Evolutionary conservation across 2,329 filamentous ascomycete species (phyloP).

Genomic region (Stylonectria norvegica): DNA sequence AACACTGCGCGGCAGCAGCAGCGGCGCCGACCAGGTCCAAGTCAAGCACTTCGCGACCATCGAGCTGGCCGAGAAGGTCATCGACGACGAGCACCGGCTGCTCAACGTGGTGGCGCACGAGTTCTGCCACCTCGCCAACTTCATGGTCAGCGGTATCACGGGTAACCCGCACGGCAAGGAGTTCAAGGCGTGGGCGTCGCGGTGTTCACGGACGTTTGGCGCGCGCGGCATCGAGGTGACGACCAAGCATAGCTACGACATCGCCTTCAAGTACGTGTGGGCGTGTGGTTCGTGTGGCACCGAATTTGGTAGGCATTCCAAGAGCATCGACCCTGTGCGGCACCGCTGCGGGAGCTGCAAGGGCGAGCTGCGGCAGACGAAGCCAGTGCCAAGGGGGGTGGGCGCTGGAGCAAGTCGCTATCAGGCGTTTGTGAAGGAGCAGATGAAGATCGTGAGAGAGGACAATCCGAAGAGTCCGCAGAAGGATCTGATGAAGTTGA

Average conservation of each 20-base stretch:
- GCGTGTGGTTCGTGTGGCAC: conserved; percentile 64
- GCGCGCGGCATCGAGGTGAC: conserved; percentile 71
- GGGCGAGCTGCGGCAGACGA: conserved; percentile 67
- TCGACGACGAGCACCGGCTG: conserved; percentile 71
- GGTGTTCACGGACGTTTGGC: conserved; percentile 54
- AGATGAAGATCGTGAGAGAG: conserved; percentile 60
- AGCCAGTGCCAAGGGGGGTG: conserved; percentile 59
- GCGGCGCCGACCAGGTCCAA: no score
- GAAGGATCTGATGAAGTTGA: conserved; percentile 65
- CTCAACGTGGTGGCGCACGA: conserved; percentile 94
- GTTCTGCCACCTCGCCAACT: conserved; percentile 91
- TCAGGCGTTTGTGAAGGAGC: conserved; percentile 58
- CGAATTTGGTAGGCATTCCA: conserved; percentile 80
- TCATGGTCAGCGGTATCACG: conserved; percentile 75
- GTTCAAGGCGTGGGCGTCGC: conserved; percentile 72
- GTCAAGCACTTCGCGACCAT: conserved; percentile 70
- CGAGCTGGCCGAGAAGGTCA: conserved; percentile 85
- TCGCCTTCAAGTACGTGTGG: conserved; percentile 93
- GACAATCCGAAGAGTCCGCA: conserved; percentile 56
- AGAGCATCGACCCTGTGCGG: conserved; percentile 70
- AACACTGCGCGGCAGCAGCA: no score
- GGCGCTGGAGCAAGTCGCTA: conserved; percentile 38
- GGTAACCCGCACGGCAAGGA: conserved; percentile 78
- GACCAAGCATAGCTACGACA: conserved; percentile 85
- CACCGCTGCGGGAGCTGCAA: conserved; percentile 79